These are phyloP conservation scores for Chlamydomonas schloesseri DNA, from an alignment of 139 green algal species.

Conservation along the genomic window DNA sequence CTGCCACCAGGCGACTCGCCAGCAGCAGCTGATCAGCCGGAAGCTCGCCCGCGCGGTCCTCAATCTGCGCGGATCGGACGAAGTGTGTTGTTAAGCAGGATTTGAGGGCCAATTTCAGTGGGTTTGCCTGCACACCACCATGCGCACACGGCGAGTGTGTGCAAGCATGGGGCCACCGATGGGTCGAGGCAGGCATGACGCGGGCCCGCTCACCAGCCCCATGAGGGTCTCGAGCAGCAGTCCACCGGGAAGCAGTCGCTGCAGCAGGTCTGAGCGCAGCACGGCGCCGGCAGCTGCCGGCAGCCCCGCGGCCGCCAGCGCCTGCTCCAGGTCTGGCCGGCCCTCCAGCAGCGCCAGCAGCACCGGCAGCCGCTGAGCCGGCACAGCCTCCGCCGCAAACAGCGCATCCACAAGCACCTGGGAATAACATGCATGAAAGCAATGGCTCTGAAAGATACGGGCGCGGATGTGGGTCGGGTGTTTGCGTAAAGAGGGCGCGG, in stretches of 20 bases:
- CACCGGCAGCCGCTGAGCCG: neutral
- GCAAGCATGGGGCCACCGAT: no score
- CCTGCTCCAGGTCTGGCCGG: neutral
- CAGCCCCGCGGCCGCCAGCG: neutral
- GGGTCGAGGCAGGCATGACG: neutral
- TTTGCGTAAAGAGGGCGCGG: no score
- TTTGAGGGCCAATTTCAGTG: no score
- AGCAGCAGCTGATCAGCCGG: neutral
- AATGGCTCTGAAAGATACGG: neutral
- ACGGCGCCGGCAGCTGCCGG: neutral
- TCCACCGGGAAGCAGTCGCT: conserved; percentile 14
- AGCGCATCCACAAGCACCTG: neutral
- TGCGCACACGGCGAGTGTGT: no score
- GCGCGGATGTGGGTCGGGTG: neutral
- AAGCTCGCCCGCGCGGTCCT: neutral
- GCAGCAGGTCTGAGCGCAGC: neutral
- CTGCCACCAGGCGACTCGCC: neutral
- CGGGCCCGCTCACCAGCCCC: neutral
- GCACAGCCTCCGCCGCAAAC: neutral
- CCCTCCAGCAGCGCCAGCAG: conserved; percentile 33
- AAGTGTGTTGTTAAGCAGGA: no score
- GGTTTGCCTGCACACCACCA: no score
- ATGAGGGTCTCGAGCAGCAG: neutral
- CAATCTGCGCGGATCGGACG: no score
- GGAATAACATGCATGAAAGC: neutral